Percentiles rank a stretch among this genome's conserved stretches.
These are phyloP conservation scores for Aspergillus fumigatiaffinis DNA, from an alignment of 2,329 filamentous ascomycete species.

Conservation along the genomic window DNA sequence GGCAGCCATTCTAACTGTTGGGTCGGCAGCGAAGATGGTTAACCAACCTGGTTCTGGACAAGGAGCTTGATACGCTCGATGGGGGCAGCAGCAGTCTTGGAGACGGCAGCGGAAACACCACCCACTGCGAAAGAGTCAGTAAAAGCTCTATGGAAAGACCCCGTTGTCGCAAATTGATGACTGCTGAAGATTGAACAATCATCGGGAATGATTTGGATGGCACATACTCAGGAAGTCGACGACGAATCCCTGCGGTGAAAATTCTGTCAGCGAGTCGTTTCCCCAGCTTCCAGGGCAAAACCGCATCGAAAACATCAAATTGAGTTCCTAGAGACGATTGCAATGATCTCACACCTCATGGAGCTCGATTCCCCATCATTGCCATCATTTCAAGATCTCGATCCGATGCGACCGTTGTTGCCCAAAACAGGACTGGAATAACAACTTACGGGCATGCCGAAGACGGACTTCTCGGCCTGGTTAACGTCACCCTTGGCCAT, in stretches of 20 bases:
- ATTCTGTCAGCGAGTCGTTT: constrained; percentile 26
- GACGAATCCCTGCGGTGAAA: constrained; percentile 70
- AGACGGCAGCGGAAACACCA: constrained; percentile 99
- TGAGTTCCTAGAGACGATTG: neutral
- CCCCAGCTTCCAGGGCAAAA: neutral
- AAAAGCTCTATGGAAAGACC: constrained; percentile 2
- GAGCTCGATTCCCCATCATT: neutral
- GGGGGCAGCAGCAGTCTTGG: constrained; percentile 98
- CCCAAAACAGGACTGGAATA: constrained; percentile 7
- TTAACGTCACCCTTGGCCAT: constrained; percentile 47
- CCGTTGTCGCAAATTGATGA: constrained; percentile 5
- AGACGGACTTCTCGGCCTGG: constrained; percentile 51
- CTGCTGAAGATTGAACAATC: constrained; percentile 4
- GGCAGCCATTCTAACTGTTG: neutral
- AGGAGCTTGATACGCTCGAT: constrained; percentile 99
- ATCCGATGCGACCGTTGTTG: constrained; percentile 10
- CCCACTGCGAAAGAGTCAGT: constrained; percentile 69
- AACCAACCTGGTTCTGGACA: constrained; percentile 98
- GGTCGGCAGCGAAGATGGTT: constrained; percentile 2
- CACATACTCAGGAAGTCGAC: constrained; percentile 98
- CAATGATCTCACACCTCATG: neutral
- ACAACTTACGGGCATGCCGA: constrained; percentile 50
- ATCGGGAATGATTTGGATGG: constrained; percentile 3
- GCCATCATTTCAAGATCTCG: constrained; percentile 5
- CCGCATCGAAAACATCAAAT: neutral